Conservation (phyloP, 2,329 filamentous ascomycete species). For the Hypoxylon sp. region DNA sequence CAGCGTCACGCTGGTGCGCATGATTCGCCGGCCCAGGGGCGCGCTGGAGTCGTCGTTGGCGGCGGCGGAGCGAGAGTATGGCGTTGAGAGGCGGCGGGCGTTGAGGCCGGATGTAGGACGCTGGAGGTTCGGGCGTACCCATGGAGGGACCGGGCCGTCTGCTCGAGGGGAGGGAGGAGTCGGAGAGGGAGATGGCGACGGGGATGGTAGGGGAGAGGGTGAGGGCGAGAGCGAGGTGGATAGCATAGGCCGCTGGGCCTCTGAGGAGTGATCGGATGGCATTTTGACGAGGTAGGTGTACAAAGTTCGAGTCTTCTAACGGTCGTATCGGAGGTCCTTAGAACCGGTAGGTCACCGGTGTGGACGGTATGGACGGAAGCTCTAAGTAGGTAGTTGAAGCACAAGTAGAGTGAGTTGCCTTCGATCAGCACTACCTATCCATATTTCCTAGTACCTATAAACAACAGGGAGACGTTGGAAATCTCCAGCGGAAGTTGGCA, state of each 20-base stretch:
- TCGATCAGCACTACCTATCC: conserved; percentile 31
- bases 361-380: conserved; percentile 2
- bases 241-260: conserved; percentile 64
- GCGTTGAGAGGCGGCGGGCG: conserved; percentile 61
- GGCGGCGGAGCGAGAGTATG: conserved; percentile 55
- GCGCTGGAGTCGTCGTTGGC: conserved; percentile 36
- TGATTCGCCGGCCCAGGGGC: conserved; percentile 59
- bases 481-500: conserved; percentile 2
- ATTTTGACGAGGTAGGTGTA: conserved; percentile 54
- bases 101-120: conserved; percentile 42
- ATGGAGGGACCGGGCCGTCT: conserved; percentile 63
- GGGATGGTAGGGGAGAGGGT: conserved; percentile 53
- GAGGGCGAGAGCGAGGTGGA: conserved; percentile 47
- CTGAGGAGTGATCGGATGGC: conserved; percentile 62
- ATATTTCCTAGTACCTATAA: conserved; percentile 15
- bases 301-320: conserved; percentile 6
- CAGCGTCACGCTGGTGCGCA: conserved; percentile 62
- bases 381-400: conserved; percentile 7
- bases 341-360: conserved; percentile 12
- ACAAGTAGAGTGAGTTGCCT: conserved; percentile 15
- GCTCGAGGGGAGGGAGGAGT: conserved; percentile 53
- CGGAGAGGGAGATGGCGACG: conserved; percentile 49
- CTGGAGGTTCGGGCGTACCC: conserved; percentile 50
- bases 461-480: conserved; percentile 1
- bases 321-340: conserved; percentile 14